Evolutionary conservation across 345 rosid genomes (phyloP), one percentile per base, ranked within the genome.

Genomic region (Ceriops decandra): DNA sequence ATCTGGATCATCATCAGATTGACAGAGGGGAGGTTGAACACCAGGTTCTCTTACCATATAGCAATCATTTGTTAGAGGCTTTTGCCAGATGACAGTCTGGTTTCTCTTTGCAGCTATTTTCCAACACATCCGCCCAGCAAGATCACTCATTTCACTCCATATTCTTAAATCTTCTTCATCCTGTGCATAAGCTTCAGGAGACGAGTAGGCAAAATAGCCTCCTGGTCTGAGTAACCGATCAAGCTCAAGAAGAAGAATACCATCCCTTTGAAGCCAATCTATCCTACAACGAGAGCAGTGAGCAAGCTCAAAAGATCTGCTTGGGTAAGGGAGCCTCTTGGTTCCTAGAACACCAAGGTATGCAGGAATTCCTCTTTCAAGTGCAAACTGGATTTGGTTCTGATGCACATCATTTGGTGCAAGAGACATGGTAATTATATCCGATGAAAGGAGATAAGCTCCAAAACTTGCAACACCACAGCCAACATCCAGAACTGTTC

Each of bases 391-490:
- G 79, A 95, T 95, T 84, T 95, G 99, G 83, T 95, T 95, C 77
- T 95, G 98, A 81, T 95, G 99, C 74, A 95, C 99, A 69, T 95
- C 99, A 57, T 95, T 95, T 54, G 99, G 99, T 7, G 99, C 99
- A 67, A 95, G 68, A 6, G 99, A 92, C 96, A 95, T 85, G 36
- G 99, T 60, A 15, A 95, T 78, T 57, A 95, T 85, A 75, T 92
- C 86, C 32, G 97, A 92, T 57, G 98, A 84, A 49, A 95, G 88
- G 66, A 95, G 90, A 74, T 92, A 95, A 28, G 82, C 99, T 76
- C 99, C 99, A 77, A 95, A 95, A 81, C 98, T 95, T 6, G 99
- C 99, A 65, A 95, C 99, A 62, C 99, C 99, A 26, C 98, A 95
- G 20, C 99, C 99, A 67, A 95, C 99, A 80, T 95, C 99, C 56